Evolutionary conservation across 106 monocot species (phyloP).

Genomic region (Phalaenopsis aphrodite): DNA sequence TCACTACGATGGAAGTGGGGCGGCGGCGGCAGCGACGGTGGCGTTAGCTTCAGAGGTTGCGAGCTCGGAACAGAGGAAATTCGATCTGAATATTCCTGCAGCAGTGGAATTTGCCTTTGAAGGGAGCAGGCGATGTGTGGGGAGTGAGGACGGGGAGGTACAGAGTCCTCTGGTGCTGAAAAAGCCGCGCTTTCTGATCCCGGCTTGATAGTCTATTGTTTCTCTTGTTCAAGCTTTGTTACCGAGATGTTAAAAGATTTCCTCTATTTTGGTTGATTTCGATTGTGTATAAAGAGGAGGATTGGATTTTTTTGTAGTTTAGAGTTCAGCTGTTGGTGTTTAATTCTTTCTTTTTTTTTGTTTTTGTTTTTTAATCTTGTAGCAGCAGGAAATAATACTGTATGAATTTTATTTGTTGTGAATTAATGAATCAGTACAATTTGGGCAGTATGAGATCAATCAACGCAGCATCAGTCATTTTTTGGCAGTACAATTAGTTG

Average conservation of each 20-base stretch:
- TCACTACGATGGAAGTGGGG: conserved; percentile 27
- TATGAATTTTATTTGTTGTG: too few species aligned
- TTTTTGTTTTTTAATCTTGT: not conserved
- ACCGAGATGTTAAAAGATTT: too few species aligned
- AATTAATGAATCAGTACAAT: too few species aligned
- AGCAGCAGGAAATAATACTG: not conserved
- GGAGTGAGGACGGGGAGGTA: conserved; percentile 53
- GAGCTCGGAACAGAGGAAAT: conserved; percentile 9
- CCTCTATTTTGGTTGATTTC: too few species aligned
- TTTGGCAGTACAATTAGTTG: too few species aligned
- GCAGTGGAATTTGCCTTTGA: conserved; percentile 16
- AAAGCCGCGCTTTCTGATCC: conserved; percentile 40
- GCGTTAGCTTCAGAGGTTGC: not conserved
- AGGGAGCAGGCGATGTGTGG: not conserved
- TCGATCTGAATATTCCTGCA: conserved; percentile 38
- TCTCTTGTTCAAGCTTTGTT: not conserved
- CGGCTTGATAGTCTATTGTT: not conserved
- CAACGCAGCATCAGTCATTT: too few species aligned
- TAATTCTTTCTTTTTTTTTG: not conserved
- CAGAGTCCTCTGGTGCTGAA: conserved; percentile 46
- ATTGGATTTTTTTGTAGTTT: not conserved
- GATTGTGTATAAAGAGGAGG: not conserved
- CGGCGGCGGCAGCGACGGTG: not conserved
- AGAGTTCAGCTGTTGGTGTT: not conserved
- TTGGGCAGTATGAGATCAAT: too few species aligned